Evolutionary conservation across 1,284 basidiomycete genomes (phyloP), one percentile per base, ranked within the genome.

Genomic region (Quambalaria eucalypti): DNA sequence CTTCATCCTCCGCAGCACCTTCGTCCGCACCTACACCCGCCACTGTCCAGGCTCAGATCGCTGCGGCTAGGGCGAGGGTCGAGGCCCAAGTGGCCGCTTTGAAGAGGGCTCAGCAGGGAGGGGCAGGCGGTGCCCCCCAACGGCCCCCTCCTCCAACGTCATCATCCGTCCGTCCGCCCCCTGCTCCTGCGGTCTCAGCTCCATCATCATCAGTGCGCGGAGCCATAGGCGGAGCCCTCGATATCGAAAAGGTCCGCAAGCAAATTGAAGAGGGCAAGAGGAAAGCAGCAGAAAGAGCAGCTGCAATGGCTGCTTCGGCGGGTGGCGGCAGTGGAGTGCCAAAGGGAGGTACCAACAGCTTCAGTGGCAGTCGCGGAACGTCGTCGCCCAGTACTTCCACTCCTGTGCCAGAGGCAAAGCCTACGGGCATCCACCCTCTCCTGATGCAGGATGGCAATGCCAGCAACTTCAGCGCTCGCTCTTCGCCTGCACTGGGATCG

Each of bases 371-470:
- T n/a, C n/a, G n/a, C n/a, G n/a, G n/a, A n/a, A n/a, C n/a, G n/a
- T n/a, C n/a, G n/a, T n/a, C n/a, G n/a, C n/a, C 25, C 10, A 46
- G 28, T 54, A 42, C n/a, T 47, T 28, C 42, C 1, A 26, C 48
- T n/a, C 12, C 49, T 30, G 4, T 52, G 10, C 5, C 54, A 30
- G 44, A 55, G 23, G 23, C 29, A 10, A 31, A 40, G 12, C 66
- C 64, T 2, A 64, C 60, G 6, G 68, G 61, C 7, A 69, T 72
- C 30, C 70, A 72, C 51, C 70, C 70, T 1, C 58, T 71, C 0
- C 56, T 72, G 2, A 50, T 69, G 2, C 26, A 23, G n/a, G 21
- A 26, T 28, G 51, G 51, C 5, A n/a, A 14, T 12, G 16, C 36
- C 5, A 46, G n/a, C 23, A 39, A n/a, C 39, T 12, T 9, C 39